Evolutionary conservation across 371 early-diverging fungal genomes (phyloP).

Genomic region (Zancudomyces culisetae): DNA sequence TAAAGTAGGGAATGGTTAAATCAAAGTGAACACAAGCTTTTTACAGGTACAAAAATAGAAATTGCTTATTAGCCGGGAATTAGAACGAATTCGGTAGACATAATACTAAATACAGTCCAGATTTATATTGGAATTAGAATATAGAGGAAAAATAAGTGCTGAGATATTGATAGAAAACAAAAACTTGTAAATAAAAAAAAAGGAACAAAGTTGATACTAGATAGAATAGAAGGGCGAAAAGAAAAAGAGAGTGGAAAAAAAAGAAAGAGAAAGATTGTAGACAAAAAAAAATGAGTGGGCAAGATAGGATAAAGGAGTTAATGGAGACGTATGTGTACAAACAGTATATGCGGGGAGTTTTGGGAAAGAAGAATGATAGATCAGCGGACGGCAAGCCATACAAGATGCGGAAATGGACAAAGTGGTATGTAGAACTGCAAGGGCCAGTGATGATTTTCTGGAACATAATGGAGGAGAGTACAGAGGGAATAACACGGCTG

Average conservation of each 20-base stretch:
- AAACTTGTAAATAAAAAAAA: too few relatives aligned
- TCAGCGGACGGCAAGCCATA: constrained; percentile 32
- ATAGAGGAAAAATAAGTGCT: too few relatives aligned
- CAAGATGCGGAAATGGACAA: constrained; percentile 30
- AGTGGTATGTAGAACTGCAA: constrained; percentile 45
- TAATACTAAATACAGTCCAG: too few relatives aligned
- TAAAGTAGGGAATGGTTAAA: too few relatives aligned
- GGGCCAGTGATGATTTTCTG: constrained; percentile 44
- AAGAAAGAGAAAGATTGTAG: not conserved
- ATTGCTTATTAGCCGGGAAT: too few relatives aligned
- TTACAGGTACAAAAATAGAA: too few relatives aligned
- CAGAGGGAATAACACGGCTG: constrained; percentile 21
- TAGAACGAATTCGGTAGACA: too few relatives aligned
- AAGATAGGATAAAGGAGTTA: not conserved
- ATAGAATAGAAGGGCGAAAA: not conserved
- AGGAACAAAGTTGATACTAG: too few relatives aligned
- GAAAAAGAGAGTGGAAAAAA: not conserved
- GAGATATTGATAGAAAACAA: too few relatives aligned
- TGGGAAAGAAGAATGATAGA: constrained; percentile 38
- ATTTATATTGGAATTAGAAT: too few relatives aligned
- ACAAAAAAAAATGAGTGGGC: not conserved
- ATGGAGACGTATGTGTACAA: constrained; percentile 39
- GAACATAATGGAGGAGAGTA: constrained; percentile 22
- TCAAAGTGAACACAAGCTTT: too few relatives aligned
- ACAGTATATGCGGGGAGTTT: constrained; percentile 44